phyloP scores from a whole-genome alignment of 805 yeast genomes.

The Cyberlindnera japonica region DNA sequence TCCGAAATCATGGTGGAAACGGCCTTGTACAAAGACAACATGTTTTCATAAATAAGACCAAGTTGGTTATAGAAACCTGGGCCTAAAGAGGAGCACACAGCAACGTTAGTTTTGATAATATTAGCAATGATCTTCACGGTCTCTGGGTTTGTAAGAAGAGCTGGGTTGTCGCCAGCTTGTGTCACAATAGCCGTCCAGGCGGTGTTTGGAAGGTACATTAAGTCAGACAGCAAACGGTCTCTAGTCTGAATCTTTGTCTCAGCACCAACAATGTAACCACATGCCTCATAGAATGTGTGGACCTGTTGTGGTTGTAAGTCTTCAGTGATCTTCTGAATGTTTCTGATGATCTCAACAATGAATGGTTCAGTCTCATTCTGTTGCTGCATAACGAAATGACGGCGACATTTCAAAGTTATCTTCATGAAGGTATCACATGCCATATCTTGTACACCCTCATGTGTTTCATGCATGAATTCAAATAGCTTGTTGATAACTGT shows the following conservation, averaged over 20 bases:
- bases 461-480: constrained; percentile 99
- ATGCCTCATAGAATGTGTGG: constrained; percentile 96
- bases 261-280: constrained; percentile 89
- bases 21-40: constrained; percentile 85
- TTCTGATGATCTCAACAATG: constrained; percentile 81
- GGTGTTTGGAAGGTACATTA: constrained; percentile 88
- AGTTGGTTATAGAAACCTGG: constrained; percentile 87
- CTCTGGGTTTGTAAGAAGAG: constrained; percentile 70
- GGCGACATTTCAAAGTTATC: constrained; percentile 90
- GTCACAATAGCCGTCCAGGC: constrained; percentile 92
- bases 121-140: constrained; percentile 91
- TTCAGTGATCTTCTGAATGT: constrained; percentile 80
- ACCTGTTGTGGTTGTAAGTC: constrained; percentile 97
- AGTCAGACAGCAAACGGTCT: constrained; percentile 65
- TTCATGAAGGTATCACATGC: constrained; percentile 99
- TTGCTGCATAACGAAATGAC: constrained; percentile 89
- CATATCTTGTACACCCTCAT: constrained; percentile 99
- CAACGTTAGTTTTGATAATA: constrained; percentile 89
- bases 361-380: constrained; percentile 85
- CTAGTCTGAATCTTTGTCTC: constrained; percentile 68
- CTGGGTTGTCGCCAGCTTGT: constrained; percentile 81
- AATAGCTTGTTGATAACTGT: constrained; percentile 94
- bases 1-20: constrained; percentile 83
- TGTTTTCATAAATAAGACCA: constrained; percentile 79
- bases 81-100: constrained; percentile 93